Evolutionary conservation across 2,329 filamentous ascomycete species (phyloP), one percentile per base, ranked within the genome.

Genomic region (Zasmidium angulare): DNA sequence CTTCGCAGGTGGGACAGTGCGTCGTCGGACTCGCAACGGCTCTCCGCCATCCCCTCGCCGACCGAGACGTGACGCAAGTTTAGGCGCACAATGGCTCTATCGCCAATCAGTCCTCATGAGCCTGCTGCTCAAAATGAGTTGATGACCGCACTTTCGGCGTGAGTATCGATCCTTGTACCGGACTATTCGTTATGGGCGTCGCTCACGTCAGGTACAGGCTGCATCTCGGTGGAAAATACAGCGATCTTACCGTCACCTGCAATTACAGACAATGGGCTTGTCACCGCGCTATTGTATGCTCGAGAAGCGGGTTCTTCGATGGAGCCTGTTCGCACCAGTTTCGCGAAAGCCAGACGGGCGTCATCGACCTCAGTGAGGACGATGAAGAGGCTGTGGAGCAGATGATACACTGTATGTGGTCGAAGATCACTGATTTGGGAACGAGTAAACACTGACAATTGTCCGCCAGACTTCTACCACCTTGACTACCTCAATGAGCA

Each of bases 251-350:
- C 51, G 75, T 82, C 67, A 71, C 72, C 53, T 80, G 76, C 72
- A 77, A 78, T 59, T 68, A 69, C 59, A 75, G 74, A 71, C 76
- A 74, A 73, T 81, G 78, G 71, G 71, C 69, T 24, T 78, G 80
- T 11, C 79, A 82, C 66, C 75, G 76, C 63, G 78, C 77, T 4
- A 76, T 81, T 47, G 68, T 82, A 50, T 81, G 79, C 69, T 79
- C 79, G 40, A 71, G 79, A 50, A 79, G 77, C 40, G 74, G 73
- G 21, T 82, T 82, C 69, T 76, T 76, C 67, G 73, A 75, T 58
- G 73, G 72, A 47, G 74, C 73, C 50, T 76, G 74, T 62, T 73
- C 72, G 56, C 68, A 68, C 57, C 63, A 67, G 40, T 74, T 75
- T 57, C 64, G 64, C 14, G 73, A 76, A 62, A 67, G 72, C 23